Percentiles rank a stretch among this genome's conserved stretches.
Conservation (phyloP, 1,284 basidiomycete species). For the Marasmius tenuissimus region DNA sequence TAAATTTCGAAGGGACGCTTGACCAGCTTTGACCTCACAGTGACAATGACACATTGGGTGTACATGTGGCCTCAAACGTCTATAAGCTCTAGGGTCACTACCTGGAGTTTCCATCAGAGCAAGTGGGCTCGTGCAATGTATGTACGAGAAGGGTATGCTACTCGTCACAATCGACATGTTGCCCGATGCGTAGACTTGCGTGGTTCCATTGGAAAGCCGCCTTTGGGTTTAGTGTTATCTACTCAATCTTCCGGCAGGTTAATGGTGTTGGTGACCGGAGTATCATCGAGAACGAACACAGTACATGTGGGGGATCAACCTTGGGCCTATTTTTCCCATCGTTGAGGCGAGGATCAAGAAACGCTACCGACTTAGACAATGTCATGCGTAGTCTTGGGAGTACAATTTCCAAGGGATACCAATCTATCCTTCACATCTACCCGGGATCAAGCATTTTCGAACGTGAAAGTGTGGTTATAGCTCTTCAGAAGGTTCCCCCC, state of each 20-base stretch:
- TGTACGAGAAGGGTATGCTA: slow-evolving; percentile 29
- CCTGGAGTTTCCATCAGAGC: too few species aligned
- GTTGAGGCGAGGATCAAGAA: slow-evolving; percentile 33
- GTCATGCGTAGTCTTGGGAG: too few species aligned
- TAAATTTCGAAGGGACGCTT: too few species aligned
- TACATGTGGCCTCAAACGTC: too few species aligned
- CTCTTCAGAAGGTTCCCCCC: slow-evolving; percentile 33
- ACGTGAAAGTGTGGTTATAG: slow-evolving; percentile 36
- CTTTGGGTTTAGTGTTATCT: slow-evolving; percentile 3
- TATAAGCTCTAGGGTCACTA: too few species aligned
- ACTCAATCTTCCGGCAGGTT: slow-evolving; percentile 24
- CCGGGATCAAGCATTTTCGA: slow-evolving; percentile 18
- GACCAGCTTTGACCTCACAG: too few species aligned
- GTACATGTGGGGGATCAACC: slow-evolving; percentile 37
- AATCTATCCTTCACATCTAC: not conserved
- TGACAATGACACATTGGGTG: too few species aligned
- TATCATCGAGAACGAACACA: slow-evolving; percentile 43
- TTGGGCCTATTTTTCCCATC: slow-evolving; percentile 33
- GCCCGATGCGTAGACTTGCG: too few species aligned
- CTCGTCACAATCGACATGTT: too few species aligned
- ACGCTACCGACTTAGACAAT: too few species aligned
- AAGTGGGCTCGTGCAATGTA: slow-evolving; percentile 42
- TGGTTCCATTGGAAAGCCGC: slow-evolving; percentile 29
- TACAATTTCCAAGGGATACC: too few species aligned
- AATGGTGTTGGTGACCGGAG: slow-evolving; percentile 40